phyloP scores from a whole-genome alignment of 176 grass and related monocot species.

The Dendrocalamus sinicus region DNA sequence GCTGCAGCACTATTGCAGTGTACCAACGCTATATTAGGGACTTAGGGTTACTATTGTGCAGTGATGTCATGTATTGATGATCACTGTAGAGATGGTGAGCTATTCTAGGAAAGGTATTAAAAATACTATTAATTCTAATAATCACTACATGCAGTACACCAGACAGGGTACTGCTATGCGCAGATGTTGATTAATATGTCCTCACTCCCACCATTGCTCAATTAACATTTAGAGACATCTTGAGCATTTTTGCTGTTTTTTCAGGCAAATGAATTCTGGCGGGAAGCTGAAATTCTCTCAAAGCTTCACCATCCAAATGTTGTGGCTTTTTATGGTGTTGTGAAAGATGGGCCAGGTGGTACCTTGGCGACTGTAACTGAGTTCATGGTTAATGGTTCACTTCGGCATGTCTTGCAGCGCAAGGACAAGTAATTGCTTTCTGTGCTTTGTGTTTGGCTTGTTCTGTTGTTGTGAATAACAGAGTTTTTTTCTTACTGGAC shows the following conservation, averaged over 20 bases:
- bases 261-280: constrained; percentile 95
- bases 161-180: background rate
- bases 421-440: constrained; percentile 83
- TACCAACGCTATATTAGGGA: constrained; percentile 13
- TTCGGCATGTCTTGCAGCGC: constrained; percentile 89
- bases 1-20: background rate
- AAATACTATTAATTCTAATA: no score
- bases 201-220: background rate
- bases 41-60: background rate
- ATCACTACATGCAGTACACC: background rate
- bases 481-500: constrained; percentile 31
- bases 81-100: background rate
- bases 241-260: constrained; percentile 32
- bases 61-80: background rate
- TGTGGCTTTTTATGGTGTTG: constrained; percentile 92
- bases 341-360: constrained; percentile 85
- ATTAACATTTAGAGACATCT: constrained; percentile 8
- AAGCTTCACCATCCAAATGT: constrained; percentile 97
- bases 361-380: constrained; percentile 92
- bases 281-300: constrained; percentile 95
- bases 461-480: constrained; percentile 43
- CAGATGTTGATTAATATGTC: constrained; percentile 20
- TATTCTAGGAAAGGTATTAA: no score
- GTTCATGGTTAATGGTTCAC: constrained; percentile 99
- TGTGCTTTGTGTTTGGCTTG: background rate